Evolutionary conservation across 148 eudicot species (phyloP), one percentile per base, ranked within the genome.

Genomic region (Vaccinium darrowii): DNA sequence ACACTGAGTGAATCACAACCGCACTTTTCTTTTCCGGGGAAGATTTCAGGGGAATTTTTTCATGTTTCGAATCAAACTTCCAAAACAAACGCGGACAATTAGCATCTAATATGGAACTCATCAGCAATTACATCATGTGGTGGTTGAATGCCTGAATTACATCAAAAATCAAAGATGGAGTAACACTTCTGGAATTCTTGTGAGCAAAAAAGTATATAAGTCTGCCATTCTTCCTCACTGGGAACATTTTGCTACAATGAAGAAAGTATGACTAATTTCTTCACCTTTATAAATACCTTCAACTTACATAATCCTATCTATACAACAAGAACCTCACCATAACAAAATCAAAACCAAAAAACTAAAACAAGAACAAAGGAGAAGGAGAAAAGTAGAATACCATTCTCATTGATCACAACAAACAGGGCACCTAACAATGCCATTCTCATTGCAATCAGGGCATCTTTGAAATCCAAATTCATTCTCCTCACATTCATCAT

Each of bases 381-480:
- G 71, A 39, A 86, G 18, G 54, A 49, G 83, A 81, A 84, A 85
- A 83, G 43, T 75, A 3, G 53, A 71, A 27, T 30, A 58, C 78
- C 56, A 39, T 80, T n/a, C 50, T 39, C 43, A 23, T 83, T 84
- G 92, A 78, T 90, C 93, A 83, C 96, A 91, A 87, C 98, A 97
- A 62, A 92, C 79, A 57, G 98, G 99, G 86, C 98, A 95, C 21
- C 96, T 89, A 33, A 93, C 72, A 50, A 97, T 93, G 4, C 98
- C 99, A 84, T 97, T 95, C 83, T 97, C 98, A 80, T 95, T 95
- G 84, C 98, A 95, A 92, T 94, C 98, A 33, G 96, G 98, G 85
- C 98, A 97, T 81, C 94, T 88, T 58, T 93, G 94, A 62, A 97
- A 97, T 33, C 98, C 98, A 81, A 54, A 90, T 75, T 92, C 94